Evolutionary conservation across 2,329 filamentous ascomycete genomes (phyloP).

Genomic region (Aciculosporium take): DNA sequence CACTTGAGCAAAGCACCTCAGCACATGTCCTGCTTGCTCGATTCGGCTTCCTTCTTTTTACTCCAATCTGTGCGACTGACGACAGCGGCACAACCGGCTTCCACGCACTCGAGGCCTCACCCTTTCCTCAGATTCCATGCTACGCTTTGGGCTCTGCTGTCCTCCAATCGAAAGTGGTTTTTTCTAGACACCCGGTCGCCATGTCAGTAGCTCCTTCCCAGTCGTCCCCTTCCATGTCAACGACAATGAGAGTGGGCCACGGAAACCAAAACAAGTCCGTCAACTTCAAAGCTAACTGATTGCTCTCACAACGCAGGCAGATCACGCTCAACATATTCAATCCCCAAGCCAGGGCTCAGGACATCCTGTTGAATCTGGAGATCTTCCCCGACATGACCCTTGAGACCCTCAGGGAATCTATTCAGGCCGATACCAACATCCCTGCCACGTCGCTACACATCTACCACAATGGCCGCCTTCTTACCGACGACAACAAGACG

Average conservation of each 20-base stretch:
- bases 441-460: slow-evolving; percentile 63
- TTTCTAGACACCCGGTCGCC: background rate
- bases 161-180: background rate
- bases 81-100: background rate
- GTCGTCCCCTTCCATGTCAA: background rate
- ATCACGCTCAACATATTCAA: slow-evolving; percentile 77
- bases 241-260: no score
- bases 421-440: slow-evolving; percentile 70
- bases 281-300: slow-evolving; percentile 1
- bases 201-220: background rate
- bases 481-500: slow-evolving; percentile 65
- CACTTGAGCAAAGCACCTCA: background rate
- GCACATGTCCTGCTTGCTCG: background rate
- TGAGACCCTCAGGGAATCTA: slow-evolving; percentile 71
- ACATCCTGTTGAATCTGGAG: slow-evolving; percentile 68
- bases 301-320: slow-evolving; percentile 41
- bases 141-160: background rate
- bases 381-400: slow-evolving; percentile 72
- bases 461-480: slow-evolving; percentile 75
- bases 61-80: background rate
- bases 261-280: background rate
- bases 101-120: background rate
- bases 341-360: slow-evolving; percentile 50
- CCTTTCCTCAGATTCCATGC: background rate
- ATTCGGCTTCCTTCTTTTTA: background rate